Evolutionary conservation across 2,329 filamentous ascomycete genomes (phyloP).

Genomic region (Fusarium bulbicola): DNA sequence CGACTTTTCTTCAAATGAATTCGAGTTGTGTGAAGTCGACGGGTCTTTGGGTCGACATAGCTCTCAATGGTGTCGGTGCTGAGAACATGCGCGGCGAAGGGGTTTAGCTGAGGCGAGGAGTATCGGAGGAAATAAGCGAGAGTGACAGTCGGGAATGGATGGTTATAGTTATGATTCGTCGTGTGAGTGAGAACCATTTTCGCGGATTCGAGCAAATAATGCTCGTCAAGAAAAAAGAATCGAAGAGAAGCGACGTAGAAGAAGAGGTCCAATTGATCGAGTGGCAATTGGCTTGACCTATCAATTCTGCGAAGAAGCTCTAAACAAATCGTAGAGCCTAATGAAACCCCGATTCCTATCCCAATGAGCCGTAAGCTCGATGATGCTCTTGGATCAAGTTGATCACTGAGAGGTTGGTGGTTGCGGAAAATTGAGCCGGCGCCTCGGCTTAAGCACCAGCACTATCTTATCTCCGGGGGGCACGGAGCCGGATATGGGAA

Average conservation of each 20-base stretch:
- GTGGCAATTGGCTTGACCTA: background rate
- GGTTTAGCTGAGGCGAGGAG: constrained; percentile 75
- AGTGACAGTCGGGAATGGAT: constrained; percentile 85
- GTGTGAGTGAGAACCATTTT: constrained; percentile 72
- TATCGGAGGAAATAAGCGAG: constrained; percentile 91
- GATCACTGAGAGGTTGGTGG: constrained; percentile 32
- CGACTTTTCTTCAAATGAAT: constrained; percentile 85
- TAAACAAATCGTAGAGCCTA: background rate
- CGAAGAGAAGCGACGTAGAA: constrained; percentile 5
- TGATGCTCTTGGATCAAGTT: constrained; percentile 23
- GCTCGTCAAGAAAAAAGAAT: constrained; percentile 23
- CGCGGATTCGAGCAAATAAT: constrained; percentile 29
- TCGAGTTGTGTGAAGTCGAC: constrained; percentile 79
- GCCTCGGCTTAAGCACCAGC: constrained; percentile 38
- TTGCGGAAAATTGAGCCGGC: constrained; percentile 38
- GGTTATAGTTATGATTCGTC: constrained; percentile 77
- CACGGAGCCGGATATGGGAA: constrained; percentile 18
- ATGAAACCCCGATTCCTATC: constrained; percentile 9
- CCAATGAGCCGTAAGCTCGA: constrained; percentile 27
- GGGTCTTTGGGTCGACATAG: constrained; percentile 75
- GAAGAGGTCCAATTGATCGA: constrained; percentile 27
- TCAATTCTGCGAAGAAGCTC: constrained; percentile 5
- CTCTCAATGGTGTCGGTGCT: constrained; percentile 85
- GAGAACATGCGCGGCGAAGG: constrained; percentile 82
- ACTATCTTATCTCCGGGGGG: constrained; percentile 33